Evolutionary conservation across 2,329 filamentous ascomycete genomes (phyloP).

Genomic region (Ceratocystiopsis brevicomis): DNA sequence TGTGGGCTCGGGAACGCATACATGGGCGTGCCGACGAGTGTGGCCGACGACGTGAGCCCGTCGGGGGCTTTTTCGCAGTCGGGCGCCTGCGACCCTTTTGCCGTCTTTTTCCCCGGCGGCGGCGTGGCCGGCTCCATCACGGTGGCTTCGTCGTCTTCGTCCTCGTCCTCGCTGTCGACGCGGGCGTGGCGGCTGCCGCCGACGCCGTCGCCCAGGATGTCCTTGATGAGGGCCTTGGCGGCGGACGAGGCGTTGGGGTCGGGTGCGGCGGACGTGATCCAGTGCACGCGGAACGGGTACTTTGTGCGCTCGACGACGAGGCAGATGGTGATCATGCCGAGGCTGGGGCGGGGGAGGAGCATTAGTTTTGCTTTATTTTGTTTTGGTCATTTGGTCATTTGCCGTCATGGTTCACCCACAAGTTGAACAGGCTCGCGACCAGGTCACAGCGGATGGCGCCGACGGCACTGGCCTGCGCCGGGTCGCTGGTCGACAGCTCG

Average conservation of each 20-base stretch:
- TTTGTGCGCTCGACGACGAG: constrained; percentile 6
- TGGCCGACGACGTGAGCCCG: too few species aligned
- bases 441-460: constrained; percentile 4
- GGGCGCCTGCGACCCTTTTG: too few species aligned
- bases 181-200: neutral
- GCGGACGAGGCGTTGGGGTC: constrained; percentile 3
- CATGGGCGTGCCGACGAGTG: too few species aligned
- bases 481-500: neutral
- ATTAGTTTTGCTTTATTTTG: too few species aligned
- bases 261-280: constrained; percentile 8
- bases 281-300: constrained; percentile 10
- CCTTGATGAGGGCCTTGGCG: constrained; percentile 5
- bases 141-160: too few species aligned
- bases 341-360: too few species aligned
- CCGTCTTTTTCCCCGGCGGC: too few species aligned
- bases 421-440: constrained; percentile 5
- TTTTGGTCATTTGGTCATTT: too few species aligned
- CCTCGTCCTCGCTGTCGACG: too few species aligned
- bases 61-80: too few species aligned
- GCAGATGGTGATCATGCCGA: constrained; percentile 3
- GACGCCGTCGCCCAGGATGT: constrained; percentile 3
- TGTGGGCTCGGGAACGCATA: too few species aligned
- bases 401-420: constrained; percentile 1
- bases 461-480: neutral
- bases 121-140: too few species aligned